phyloP scores from a whole-genome alignment of 179 eudicot species.

The Drosera spatulata region DNA sequence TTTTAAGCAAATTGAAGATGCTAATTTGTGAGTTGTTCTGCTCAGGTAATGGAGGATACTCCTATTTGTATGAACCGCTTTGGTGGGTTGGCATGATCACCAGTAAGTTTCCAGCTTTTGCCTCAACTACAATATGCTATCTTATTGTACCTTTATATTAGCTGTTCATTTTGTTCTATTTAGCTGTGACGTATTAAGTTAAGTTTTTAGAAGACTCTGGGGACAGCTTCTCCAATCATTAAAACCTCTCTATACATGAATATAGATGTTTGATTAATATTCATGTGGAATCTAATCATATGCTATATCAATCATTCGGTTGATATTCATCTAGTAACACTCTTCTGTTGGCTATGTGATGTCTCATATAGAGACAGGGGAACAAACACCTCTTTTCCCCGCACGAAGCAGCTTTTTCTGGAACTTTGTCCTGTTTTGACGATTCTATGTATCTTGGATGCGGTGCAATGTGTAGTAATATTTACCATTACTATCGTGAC shows the following conservation, averaged over 20 bases:
- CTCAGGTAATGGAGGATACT: slow-evolving; percentile 38
- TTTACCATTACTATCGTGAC: slow-evolving; percentile 1
- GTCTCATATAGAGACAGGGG: too few relatives aligned
- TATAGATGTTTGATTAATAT: too few relatives aligned
- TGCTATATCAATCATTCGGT: too few relatives aligned
- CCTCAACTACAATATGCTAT: background rate
- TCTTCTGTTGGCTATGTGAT: too few relatives aligned
- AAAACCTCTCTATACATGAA: too few relatives aligned
- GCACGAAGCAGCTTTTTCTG: background rate
- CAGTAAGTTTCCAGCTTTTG: slow-evolving; percentile 18
- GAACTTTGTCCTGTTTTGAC: background rate
- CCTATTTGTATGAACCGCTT: slow-evolving; percentile 2
- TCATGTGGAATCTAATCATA: too few relatives aligned
- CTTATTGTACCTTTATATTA: too few relatives aligned
- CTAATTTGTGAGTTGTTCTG: slow-evolving; percentile 7
- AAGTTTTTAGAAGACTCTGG: too few relatives aligned
- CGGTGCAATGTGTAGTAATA: background rate
- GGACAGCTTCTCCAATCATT: too few relatives aligned
- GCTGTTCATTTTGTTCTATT: background rate
- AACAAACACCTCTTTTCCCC: too few relatives aligned
- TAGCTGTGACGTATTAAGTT: background rate
- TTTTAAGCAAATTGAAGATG: background rate
- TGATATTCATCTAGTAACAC: too few relatives aligned
- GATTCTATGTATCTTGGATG: background rate
- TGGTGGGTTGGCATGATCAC: slow-evolving; percentile 52